These are phyloP conservation scores for Eruca vesicaria DNA, from an alignment of 441 rosid species.

Conservation along the genomic window DNA sequence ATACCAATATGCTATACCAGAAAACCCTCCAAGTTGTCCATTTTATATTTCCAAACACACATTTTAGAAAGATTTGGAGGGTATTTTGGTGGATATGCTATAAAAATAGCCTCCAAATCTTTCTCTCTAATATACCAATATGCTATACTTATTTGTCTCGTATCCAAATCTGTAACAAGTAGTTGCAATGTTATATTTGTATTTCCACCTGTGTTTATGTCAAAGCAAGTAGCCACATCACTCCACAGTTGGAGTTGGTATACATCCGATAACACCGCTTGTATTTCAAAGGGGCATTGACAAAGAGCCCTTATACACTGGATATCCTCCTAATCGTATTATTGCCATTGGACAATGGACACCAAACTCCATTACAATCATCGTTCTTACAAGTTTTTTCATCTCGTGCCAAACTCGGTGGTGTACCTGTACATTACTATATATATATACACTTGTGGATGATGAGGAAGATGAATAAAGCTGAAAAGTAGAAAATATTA, in stretches of 20 bases:
- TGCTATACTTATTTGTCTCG: too few species aligned
- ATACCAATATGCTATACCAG: neutral
- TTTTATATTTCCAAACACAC: too few species aligned
- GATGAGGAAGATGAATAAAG: neutral
- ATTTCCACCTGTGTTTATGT: too few species aligned
- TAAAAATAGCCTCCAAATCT: too few species aligned
- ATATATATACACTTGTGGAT: neutral
- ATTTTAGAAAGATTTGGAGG: too few species aligned
- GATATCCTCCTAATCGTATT: neutral
- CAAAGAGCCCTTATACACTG: neutral
- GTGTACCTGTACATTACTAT: neutral
- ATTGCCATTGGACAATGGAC: neutral
- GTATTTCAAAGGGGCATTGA: neutral
- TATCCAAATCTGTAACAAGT: too few species aligned
- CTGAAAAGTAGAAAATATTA: neutral
- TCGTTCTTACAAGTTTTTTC: neutral
- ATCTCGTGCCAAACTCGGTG: neutral
- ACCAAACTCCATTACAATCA: neutral
- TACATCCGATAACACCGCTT: neutral
- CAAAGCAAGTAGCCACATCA: conserved; percentile 4
- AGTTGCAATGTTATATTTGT: too few species aligned
- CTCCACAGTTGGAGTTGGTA: conserved; percentile 2
- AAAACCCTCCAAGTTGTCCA: too few species aligned
- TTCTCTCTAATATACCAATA: too few species aligned
- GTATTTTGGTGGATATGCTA: too few species aligned